Evolutionary conservation across 257 asterid species (phyloP).

Genomic region (Solanum peruvianum): DNA sequence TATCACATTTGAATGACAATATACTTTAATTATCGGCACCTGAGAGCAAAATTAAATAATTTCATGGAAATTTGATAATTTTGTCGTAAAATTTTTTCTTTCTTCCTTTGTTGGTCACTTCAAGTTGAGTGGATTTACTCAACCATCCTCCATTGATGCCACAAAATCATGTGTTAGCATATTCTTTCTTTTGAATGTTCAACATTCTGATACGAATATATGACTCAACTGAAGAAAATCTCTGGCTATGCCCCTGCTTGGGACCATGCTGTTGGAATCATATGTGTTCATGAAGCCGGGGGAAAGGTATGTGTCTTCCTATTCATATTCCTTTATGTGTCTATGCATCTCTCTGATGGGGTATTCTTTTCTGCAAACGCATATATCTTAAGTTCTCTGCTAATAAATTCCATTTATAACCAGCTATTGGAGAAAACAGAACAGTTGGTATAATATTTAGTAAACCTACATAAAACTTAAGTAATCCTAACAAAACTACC

Average conservation of each 20-base stretch:
- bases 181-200: not conserved
- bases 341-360: not conserved
- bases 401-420: not conserved
- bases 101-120: not conserved
- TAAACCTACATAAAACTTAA: not conserved
- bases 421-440: not conserved
- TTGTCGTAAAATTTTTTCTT: not conserved
- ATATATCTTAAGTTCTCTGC: not conserved
- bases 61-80: not conserved
- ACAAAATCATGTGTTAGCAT: not conserved
- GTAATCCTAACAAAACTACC: not conserved
- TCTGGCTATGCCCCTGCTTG: constrained; percentile 16
- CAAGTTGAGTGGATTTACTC: not conserved
- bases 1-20: not conserved
- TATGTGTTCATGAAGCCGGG: constrained; percentile 82
- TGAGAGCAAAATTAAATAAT: not conserved
- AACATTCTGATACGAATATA: not conserved
- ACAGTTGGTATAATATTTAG: not conserved
- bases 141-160: not conserved
- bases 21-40: not conserved
- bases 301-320: constrained; percentile 47
- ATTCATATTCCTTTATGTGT: not conserved
- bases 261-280: constrained; percentile 94
- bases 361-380: not conserved
- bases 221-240: not conserved